Percentiles rank a stretch among this genome's conserved stretches.
These are phyloP conservation scores for Xanthoconium separans DNA, from an alignment of 1,284 basidiomycete species.

Conservation along the genomic window DNA sequence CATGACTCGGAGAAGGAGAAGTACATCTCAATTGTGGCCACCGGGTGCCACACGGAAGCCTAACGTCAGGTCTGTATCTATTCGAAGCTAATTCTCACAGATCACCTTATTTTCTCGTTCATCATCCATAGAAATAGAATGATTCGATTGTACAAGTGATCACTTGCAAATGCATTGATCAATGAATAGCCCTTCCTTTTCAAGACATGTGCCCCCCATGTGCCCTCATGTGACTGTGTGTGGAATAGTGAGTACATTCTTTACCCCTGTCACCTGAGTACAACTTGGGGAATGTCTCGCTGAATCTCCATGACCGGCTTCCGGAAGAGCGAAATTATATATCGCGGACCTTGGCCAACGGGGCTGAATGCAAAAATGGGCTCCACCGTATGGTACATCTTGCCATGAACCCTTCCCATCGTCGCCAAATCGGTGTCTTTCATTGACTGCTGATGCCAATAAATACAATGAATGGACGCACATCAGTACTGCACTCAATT, in stretches of 20 bases:
- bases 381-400: constrained; percentile 1
- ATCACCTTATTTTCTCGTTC: background rate
- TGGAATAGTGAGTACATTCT: too few species aligned
- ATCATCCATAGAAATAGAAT: background rate
- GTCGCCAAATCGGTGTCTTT: background rate
- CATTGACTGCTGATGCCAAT: background rate
- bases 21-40: background rate
- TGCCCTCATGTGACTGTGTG: too few species aligned
- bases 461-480: constrained; percentile 13
- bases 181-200: background rate
- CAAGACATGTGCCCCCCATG: too few species aligned
- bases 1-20: background rate
- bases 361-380: background rate
- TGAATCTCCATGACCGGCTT: background rate
- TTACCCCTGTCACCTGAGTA: background rate
- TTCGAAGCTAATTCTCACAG: constrained; percentile 6
- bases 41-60: background rate
- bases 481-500: background rate
- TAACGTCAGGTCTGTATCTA: background rate
- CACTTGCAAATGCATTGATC: too few species aligned
- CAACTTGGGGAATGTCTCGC: background rate
- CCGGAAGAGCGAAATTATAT: background rate
- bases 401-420: background rate
- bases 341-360: background rate
- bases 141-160: background rate